Evolutionary conservation across 306 rosid species (phyloP).

Genomic region (Morella rubra): DNA sequence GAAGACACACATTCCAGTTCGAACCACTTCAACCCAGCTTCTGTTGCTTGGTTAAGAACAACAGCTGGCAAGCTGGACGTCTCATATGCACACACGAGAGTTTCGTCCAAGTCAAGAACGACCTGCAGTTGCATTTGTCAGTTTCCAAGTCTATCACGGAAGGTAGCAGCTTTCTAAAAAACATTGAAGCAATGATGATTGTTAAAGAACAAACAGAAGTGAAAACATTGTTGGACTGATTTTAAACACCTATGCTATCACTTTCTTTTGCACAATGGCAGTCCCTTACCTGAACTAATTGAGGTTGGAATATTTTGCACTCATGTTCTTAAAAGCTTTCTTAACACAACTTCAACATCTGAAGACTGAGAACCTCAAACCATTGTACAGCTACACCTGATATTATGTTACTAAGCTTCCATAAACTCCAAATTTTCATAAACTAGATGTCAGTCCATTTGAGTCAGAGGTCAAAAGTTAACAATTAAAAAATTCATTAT

Average conservation of each 20-base stretch:
- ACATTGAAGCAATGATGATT: not conserved
- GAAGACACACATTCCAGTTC: slow-evolving; percentile 77
- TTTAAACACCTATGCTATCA: not conserved
- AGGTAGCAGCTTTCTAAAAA: not conserved
- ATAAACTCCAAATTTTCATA: not conserved
- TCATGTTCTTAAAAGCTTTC: slow-evolving; percentile 1
- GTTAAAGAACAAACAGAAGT: not conserved
- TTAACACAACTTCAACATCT: not conserved
- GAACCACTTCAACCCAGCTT: slow-evolving; percentile 88
- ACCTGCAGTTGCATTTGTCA: slow-evolving; percentile 51
- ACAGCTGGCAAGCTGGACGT: slow-evolving; percentile 69
- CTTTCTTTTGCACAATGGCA: not conserved
- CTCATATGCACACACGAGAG: slow-evolving; percentile 84
- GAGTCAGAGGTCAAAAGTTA: not conserved
- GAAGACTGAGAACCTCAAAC: not conserved
- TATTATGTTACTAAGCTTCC: not conserved
- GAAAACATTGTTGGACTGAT: not conserved
- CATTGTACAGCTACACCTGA: slow-evolving; percentile 2
- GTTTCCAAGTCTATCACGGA: not conserved
- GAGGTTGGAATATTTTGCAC: slow-evolving; percentile 2
- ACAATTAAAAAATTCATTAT: not conserved
- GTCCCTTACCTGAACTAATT: not conserved
- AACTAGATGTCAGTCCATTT: not conserved
- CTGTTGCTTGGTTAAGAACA: slow-evolving; percentile 63
- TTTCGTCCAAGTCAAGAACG: slow-evolving; percentile 95